Conservation (phyloP, 1,139 yeast genomes). For the Geotrichum carabidarum region DNA sequence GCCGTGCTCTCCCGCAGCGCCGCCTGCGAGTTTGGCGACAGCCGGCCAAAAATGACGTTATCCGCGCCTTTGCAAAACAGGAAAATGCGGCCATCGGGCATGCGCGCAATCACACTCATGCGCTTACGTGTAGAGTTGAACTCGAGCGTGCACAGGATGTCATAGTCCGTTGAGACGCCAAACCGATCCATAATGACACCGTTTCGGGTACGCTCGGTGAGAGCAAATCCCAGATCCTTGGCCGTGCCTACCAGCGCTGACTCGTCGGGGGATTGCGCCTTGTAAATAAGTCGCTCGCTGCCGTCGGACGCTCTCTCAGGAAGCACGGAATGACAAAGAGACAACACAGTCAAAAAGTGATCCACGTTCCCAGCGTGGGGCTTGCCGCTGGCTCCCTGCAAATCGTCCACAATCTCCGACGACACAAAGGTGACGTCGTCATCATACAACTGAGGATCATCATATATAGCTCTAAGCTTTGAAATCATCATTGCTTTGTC, state of each 20-base stretch:
- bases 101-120: conserved; percentile 85
- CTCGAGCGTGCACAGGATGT: conserved; percentile 70
- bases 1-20: conserved; percentile 65
- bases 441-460: conserved; percentile 57
- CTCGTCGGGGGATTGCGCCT: conserved; percentile 98
- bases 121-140: conserved; percentile 91
- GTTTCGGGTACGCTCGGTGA: conserved; percentile 66
- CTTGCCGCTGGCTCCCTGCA: conserved; percentile 47
- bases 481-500: conserved; percentile 66
- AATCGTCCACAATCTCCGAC: conserved; percentile 54
- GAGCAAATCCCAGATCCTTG: conserved; percentile 82
- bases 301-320: conserved; percentile 60
- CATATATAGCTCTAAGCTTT: conserved; percentile 44
- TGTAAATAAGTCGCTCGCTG: conserved; percentile 58
- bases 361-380: conserved; percentile 61
- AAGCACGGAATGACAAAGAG: conserved; percentile 87
- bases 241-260: conserved; percentile 94
- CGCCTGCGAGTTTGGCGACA: conserved; percentile 50
- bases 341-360: conserved; percentile 79
- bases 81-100: conserved; percentile 49
- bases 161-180: conserved; percentile 67
- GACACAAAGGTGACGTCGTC: conserved; percentile 75
- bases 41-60: conserved; percentile 75
- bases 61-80: conserved; percentile 93
- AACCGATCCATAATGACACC: conserved; percentile 67